phyloP scores from a whole-genome alignment of 441 rosid genomes.

The Pelargonium cotyledonis region DNA sequence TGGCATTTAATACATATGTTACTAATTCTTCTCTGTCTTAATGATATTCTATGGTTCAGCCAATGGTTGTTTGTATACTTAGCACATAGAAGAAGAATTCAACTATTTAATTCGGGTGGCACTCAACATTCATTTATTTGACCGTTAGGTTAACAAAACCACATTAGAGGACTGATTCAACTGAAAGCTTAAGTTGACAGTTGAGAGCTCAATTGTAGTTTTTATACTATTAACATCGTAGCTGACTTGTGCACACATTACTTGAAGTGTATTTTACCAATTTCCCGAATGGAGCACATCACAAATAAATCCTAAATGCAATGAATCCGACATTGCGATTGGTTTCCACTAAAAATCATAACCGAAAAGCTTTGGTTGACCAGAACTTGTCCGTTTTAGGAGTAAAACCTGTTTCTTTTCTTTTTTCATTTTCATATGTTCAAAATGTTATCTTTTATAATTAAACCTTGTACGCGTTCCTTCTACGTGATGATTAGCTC shows the following conservation, averaged over 20 bases:
- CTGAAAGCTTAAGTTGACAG: too few relatives aligned
- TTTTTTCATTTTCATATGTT: constrained; percentile 31
- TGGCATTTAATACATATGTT: neutral
- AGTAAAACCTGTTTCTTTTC: neutral
- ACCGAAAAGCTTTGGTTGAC: neutral
- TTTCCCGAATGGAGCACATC: neutral
- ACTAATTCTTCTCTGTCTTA: too few relatives aligned
- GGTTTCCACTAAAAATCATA: neutral
- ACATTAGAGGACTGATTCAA: too few relatives aligned
- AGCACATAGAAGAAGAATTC: too few relatives aligned
- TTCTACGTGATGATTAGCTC: neutral
- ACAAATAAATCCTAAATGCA: neutral
- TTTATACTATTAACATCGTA: too few relatives aligned
- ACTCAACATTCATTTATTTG: too few relatives aligned
- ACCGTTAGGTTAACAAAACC: too few relatives aligned
- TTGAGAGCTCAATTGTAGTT: too few relatives aligned
- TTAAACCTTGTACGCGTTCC: neutral
- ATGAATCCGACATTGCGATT: neutral
- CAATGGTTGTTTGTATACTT: too few relatives aligned
- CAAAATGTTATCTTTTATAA: neutral
- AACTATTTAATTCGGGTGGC: too few relatives aligned
- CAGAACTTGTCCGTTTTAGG: neutral
- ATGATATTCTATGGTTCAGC: neutral
- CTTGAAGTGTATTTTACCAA: neutral
- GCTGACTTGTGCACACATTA: too few relatives aligned